Percentiles rank a stretch among this genome's conserved stretches.
These are phyloP conservation scores for Dictyostelium capitatum DNA, from an alignment of 78 protist species.

Conservation along the genomic window DNA sequence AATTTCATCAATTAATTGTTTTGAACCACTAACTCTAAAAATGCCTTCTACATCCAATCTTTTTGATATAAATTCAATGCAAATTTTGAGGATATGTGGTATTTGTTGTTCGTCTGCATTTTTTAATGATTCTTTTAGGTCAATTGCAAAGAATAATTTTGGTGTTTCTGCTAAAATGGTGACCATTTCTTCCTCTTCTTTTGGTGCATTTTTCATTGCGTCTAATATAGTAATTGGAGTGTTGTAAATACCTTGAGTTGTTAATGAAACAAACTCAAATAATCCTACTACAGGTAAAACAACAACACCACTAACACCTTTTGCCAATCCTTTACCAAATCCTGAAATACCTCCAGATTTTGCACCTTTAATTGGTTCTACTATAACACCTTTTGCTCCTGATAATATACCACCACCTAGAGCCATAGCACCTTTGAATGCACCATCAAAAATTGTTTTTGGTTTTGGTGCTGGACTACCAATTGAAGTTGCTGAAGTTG, in stretches of 20 bases:
- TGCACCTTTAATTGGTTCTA: slow-evolving; percentile 60
- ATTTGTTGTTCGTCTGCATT: slow-evolving; percentile 17
- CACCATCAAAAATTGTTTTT: slow-evolving; percentile 75
- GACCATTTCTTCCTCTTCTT: slow-evolving; percentile 24
- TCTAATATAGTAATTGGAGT: slow-evolving; percentile 64
- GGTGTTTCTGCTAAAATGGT: slow-evolving; percentile 12
- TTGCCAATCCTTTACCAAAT: slow-evolving; percentile 56
- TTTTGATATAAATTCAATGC: slow-evolving; percentile 37
- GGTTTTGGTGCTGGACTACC: slow-evolving; percentile 6
- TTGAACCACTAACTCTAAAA: slow-evolving; percentile 57
- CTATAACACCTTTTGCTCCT: slow-evolving; percentile 53
- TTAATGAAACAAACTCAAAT: slow-evolving; percentile 22
- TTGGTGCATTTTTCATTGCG: slow-evolving; percentile 76
- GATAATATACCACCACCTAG: slow-evolving; percentile 30
- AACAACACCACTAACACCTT: slow-evolving; percentile 63
- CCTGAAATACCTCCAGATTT: slow-evolving; percentile 53
- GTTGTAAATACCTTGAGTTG: slow-evolving; percentile 66
- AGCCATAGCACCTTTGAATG: slow-evolving; percentile 12
- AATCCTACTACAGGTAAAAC: slow-evolving; percentile 69
- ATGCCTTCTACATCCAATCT: slow-evolving; percentile 34
- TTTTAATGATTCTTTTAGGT: slow-evolving; percentile 28
- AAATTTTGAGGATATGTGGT: slow-evolving; percentile 45
- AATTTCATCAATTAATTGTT: slow-evolving; percentile 27
- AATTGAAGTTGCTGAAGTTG: neutral
- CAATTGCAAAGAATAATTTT: slow-evolving; percentile 33